Evolutionary conservation across 257 asterid genomes (phyloP), one percentile per base, ranked within the genome.

Genomic region (Echites panduratus): DNA sequence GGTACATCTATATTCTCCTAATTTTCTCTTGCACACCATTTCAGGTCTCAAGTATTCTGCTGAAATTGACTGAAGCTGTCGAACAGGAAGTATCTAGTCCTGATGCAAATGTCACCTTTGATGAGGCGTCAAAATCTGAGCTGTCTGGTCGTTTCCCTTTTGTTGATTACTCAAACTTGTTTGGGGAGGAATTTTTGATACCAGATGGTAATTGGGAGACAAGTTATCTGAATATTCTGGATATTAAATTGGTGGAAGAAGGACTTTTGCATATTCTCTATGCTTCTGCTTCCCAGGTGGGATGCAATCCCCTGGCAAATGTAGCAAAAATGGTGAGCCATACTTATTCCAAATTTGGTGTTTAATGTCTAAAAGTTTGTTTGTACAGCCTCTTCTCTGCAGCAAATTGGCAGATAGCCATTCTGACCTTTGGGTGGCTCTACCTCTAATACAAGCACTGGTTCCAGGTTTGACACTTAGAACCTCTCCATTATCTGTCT

Each of bases 261-360:
- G 99, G 98, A 73, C 78, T 95, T 66, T 73, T 95, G 81, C 99
- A 95, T 84, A 85, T 95, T 77, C 92, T 95, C 66, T 95, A 88
- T 81, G 99, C 95, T 77, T 92, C 88, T 85, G 90, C 96, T 63
- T 88, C 98, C 79, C 97, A 88, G 99, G 99, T 94, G 74, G 68
- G 90, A 84, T 63, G 61, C 41, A 40, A 59, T 49, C 10, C 40
- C 38, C 20, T 35, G 20, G 4, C 22, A 70, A 22, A 69, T 48
- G 70, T 58, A 35, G 9, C 8, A 3, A 5, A 41, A 49, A n/a
- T 27, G 24, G 19, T 52, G 27, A 49, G 38, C 22, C 26, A 35
- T 29, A 49, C 45, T 17, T 27, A 38, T 64, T 52, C 63, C 48
- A 1, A 9, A 26, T 11, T 70, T 62, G 75, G 53, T 66, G 27